Base-by-base conservation (phyloP, 305 asterid species). In the Fraxinus albicans region DNA sequence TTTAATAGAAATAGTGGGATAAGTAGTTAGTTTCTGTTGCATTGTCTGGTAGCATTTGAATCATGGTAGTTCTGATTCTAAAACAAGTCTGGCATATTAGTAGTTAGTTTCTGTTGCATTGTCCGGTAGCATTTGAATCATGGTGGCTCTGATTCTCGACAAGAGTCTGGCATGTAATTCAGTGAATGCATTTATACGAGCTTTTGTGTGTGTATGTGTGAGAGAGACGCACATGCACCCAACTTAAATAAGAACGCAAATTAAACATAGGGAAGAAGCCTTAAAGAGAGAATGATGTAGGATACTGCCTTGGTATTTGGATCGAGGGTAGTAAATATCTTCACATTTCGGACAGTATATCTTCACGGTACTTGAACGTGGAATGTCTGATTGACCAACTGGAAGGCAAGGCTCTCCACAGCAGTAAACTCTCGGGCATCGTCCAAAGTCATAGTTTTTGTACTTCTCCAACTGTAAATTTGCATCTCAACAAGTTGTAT, bases 331-430 rank as follows among this genome's bases (percentile, higher is more conserved):
- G 88, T 94, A 94, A 72, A 95, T 90, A 81, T 95, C 98, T 83
- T 95, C 99, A 53, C 99, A 95, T 87, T 92, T 94, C 77, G 99
- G 97, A 84, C 99, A 95, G 85, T 92, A 95, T 63, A 94, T 94
- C 90, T 94, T 95, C 70, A 95, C 97, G 0, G 97, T 94, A 80
- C 98, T 93, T 70, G 94, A 90, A 25, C 95, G 97, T 0, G 97
- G 95, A 85, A 95, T 90, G 84, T 95, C 98, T 35, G 97, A 94
- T 89, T 95, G 98, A 63, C 99, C 99, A 87, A 95, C 97, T 8
- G 99, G 99, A 85, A 95, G 96, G 89, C 99, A 95, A 78, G 99
- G 97, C 89, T 95, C 97, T 75, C 99, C 99, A 86, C 94, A 86
- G 86, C 99, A 95, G 88, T 90, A 94, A 82, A 94, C 99, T 88